Conservation (phyloP, 2,329 filamentous ascomycete species). For the Ceratocystis ficicola region DNA sequence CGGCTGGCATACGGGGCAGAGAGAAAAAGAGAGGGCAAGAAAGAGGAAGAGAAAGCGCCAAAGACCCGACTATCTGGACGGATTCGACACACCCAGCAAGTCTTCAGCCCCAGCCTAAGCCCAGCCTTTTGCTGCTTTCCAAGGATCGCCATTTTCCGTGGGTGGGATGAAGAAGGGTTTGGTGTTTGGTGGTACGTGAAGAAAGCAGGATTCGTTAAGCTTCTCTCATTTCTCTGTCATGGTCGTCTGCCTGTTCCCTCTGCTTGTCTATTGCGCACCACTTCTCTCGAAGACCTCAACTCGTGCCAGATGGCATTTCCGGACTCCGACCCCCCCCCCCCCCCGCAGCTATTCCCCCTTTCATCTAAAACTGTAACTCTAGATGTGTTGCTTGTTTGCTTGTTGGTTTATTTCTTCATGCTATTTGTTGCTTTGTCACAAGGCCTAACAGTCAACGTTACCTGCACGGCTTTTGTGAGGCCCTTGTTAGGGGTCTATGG, state of each 20-base stretch:
- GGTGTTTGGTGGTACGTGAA: slow-evolving; percentile 5
- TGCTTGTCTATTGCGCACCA: not conserved
- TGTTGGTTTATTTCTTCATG: not conserved
- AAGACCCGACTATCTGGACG: not conserved
- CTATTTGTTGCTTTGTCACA: not conserved
- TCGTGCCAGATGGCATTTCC: not conserved
- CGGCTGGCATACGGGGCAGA: too few species aligned
- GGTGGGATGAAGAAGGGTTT: not conserved
- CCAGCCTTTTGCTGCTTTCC: not conserved
- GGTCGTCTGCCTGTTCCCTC: not conserved
- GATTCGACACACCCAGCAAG: not conserved
- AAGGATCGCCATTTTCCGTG: not conserved
- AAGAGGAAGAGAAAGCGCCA: not conserved
- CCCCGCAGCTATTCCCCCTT: too few species aligned
- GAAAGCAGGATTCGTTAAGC: slow-evolving; percentile 8
- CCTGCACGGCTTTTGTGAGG: not conserved
- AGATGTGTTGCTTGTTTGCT: not conserved
- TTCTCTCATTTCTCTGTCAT: not conserved
- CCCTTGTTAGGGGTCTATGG: not conserved
- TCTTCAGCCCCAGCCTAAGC: not conserved
- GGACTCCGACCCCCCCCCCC: not conserved
- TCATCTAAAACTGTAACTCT: slow-evolving; percentile 1
- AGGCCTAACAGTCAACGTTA: slow-evolving; percentile 5
- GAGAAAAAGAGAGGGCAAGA: too few species aligned
- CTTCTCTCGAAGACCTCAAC: not conserved